Evolutionary conservation across 345 rosid genomes (phyloP).

Genomic region (Pistacia atlantica): DNA sequence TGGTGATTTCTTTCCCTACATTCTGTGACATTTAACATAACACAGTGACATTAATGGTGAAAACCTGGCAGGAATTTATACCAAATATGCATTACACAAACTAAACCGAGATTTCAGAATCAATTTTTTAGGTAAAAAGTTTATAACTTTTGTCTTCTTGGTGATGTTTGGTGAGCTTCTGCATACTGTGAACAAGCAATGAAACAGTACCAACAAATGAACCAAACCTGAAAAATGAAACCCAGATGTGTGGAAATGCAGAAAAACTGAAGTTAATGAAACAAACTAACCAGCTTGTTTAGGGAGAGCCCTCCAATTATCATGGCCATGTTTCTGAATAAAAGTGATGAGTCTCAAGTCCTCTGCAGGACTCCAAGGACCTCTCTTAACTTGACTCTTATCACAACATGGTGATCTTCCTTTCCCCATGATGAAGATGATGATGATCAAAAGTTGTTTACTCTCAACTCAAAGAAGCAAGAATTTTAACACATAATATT

Average conservation of each 20-base stretch:
- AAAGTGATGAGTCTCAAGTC: slow-evolving; percentile 79
- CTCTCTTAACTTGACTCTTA: slow-evolving; percentile 83
- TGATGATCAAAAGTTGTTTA: too few species aligned
- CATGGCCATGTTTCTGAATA: slow-evolving; percentile 83
- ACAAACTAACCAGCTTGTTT: slow-evolving; percentile 69
- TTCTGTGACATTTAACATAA: too few species aligned
- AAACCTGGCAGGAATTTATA: neutral
- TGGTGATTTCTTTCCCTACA: neutral
- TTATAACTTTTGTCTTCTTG: slow-evolving; percentile 20
- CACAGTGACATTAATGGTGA: neutral
- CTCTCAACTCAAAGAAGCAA: neutral
- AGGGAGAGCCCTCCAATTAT: slow-evolving; percentile 94
- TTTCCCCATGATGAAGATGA: slow-evolving; percentile 50
- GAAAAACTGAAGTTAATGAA: slow-evolving; percentile 8
- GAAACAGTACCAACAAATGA: neutral
- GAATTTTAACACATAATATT: neutral
- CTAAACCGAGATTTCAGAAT: neutral
- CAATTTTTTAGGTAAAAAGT: slow-evolving; percentile 11
- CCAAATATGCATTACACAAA: neutral
- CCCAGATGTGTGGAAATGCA: neutral
- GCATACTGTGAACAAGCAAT: neutral
- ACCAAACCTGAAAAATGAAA: too few species aligned
- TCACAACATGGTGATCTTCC: slow-evolving; percentile 96
- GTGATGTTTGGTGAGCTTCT: neutral
- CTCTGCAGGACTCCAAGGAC: slow-evolving; percentile 94